A percentile compares a stretch with the other conserved stretches of the same genome.
Conservation (phyloP, 306 rosid species). For the Cucurbita argyrosperma region DNA sequence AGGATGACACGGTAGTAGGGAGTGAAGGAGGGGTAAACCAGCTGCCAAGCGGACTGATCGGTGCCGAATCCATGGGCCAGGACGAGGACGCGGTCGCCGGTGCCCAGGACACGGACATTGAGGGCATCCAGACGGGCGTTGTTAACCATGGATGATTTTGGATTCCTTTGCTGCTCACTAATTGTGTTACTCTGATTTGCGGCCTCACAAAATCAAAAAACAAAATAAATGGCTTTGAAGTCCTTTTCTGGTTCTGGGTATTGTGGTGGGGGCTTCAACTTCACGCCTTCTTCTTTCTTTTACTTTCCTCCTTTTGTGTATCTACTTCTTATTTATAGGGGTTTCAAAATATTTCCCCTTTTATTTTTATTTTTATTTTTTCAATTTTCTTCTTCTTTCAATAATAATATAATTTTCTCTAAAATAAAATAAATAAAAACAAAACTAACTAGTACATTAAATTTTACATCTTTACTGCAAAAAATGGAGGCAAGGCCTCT, state of each 20-base stretch:
- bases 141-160: neutral
- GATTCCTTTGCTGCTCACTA: too few relatives aligned
- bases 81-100: conserved; percentile 53
- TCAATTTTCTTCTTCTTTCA: too few relatives aligned
- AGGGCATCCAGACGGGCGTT: conserved; percentile 43
- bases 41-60: conserved; percentile 95
- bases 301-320: neutral
- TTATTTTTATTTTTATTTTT: neutral
- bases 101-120: conserved; percentile 68
- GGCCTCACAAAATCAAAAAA: too few relatives aligned
- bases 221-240: too few relatives aligned
- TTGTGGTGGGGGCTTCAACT: neutral
- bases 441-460: too few relatives aligned
- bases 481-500: too few relatives aligned
- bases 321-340: neutral
- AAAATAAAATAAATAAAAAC: too few relatives aligned
- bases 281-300: neutral
- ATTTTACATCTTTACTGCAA: neutral
- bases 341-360: neutral
- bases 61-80: conserved; percentile 88
- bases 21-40: conserved; percentile 58
- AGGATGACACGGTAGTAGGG: conserved; percentile 58
- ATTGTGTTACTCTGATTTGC: too few relatives aligned
- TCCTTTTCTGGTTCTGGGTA: too few relatives aligned
- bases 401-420: too few relatives aligned